phyloP scores from a whole-genome alignment of 805 yeast genomes.

The Lachancea lanzarotensis region DNA sequence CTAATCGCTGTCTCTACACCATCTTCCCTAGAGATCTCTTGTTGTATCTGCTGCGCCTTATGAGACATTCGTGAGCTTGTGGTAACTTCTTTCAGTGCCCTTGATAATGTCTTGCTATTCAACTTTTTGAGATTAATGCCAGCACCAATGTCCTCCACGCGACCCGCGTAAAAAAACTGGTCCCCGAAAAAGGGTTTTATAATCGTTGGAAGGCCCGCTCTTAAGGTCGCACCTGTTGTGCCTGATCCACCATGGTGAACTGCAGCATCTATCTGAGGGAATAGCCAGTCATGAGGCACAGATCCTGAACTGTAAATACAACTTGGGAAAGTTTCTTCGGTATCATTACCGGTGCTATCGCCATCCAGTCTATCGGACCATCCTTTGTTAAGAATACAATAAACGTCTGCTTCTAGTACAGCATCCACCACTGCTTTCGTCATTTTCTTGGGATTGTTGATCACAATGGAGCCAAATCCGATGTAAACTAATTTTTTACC shows the following conservation, averaged over 20 bases:
- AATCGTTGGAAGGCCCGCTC: constrained; percentile 83
- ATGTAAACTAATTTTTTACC: constrained; percentile 75
- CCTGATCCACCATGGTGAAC: constrained; percentile 98
- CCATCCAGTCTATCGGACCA: constrained; percentile 75
- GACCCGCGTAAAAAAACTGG: constrained; percentile 82
- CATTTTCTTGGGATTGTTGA: constrained; percentile 68
- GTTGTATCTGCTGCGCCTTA: constrained; percentile 60
- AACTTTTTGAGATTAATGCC: constrained; percentile 68
- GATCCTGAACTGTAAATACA: constrained; percentile 64
- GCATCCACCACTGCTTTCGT: constrained; percentile 76
- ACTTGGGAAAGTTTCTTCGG: constrained; percentile 48
- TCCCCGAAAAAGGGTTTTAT: constrained; percentile 96
- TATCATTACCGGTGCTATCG: constrained; percentile 29
- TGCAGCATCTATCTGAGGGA: constrained; percentile 83
- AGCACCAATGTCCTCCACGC: constrained; percentile 85
- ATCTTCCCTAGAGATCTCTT: constrained; percentile 58
- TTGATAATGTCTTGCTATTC: constrained; percentile 53
- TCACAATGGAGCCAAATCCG: constrained; percentile 95
- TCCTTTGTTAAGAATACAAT: constrained; percentile 86
- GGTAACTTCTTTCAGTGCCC: constrained; percentile 65
- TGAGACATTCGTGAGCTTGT: constrained; percentile 59
- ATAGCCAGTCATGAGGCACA: constrained; percentile 92
- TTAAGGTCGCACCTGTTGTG: constrained; percentile 85
- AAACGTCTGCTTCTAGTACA: constrained; percentile 69
- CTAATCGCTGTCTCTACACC: constrained; percentile 77